Evolutionary conservation across 192 early-diverging fungal species (phyloP), one percentile per base, ranked within the genome.

Genomic region (Coemansia sp.): DNA sequence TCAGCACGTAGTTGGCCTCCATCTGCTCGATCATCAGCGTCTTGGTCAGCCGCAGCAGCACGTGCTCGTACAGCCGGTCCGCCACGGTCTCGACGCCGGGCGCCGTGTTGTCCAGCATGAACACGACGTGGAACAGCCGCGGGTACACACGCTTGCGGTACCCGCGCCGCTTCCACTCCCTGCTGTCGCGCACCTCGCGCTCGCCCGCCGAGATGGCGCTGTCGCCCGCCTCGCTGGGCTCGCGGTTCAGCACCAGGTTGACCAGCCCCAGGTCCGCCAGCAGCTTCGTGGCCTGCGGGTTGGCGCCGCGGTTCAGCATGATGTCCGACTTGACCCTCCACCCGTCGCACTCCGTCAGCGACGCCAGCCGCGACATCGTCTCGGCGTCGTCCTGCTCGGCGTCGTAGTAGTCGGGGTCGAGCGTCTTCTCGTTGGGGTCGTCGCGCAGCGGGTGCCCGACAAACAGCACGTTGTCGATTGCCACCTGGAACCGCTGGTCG

Each of bases 391-490:
- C 86, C 70, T 60, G 86, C 76, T 85, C 90, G 60, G 65, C 85
- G 64, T 70, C 88, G 56, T 82, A 84, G 45, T 85, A 92, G 81
- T 42, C 91, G 84, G 38, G 91, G 86, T 79, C 89, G 73, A 43
- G 69, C 25, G 79, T 60, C 74, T 74, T 77, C 32, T 74, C 80
- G 27, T 76, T 83, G 24, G 75, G 70, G 51, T 83, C 80, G 54
- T 86, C 82, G 17, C 76, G 66, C 60, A 87, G 77, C 19, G 90
- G 89, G 56, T 91, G 90, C 0, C 92, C 92, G 3, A 93, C 85
- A 89, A 98, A 96, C 10, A 90, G 88, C 57, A 96, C 65, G 43
- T 93, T 89, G 73, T 97, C 93, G 9, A 98, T 89, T 2, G 89
- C 85, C 42, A 98, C 83, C 68, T 95, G 93, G 73, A 98, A 98